Percentiles rank a stretch among this genome's conserved stretches.
phyloP scores from a whole-genome alignment of 2,329 filamentous ascomycete species.

The Ustulina deusta region DNA sequence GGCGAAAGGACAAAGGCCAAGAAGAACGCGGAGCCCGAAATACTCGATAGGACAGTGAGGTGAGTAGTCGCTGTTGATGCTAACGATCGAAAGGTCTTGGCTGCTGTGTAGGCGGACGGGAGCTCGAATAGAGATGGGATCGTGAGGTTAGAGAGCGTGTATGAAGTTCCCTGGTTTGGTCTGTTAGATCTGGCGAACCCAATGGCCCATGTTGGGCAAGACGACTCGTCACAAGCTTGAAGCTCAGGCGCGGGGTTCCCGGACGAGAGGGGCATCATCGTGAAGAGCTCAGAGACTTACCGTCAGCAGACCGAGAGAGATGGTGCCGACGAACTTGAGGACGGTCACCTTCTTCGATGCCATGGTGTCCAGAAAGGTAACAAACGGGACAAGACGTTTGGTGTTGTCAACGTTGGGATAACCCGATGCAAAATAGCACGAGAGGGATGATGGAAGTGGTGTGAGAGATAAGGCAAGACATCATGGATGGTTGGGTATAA shows the following conservation, averaged over 20 bases:
- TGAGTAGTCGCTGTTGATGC: slow-evolving; percentile 72
- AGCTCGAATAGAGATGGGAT: slow-evolving; percentile 85
- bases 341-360: slow-evolving; percentile 77
- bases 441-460: slow-evolving; percentile 19
- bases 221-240: not conserved
- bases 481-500: slow-evolving; percentile 20
- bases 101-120: slow-evolving; percentile 77
- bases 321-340: slow-evolving; percentile 92
- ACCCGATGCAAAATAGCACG: slow-evolving; percentile 2
- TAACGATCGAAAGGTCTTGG: slow-evolving; percentile 77
- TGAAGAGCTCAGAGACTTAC: slow-evolving; percentile 63
- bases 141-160: slow-evolving; percentile 81
- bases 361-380: slow-evolving; percentile 61
- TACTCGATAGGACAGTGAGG: slow-evolving; percentile 72
- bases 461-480: slow-evolving; percentile 24
- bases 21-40: slow-evolving; percentile 78
- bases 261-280: slow-evolving; percentile 40
- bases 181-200: slow-evolving; percentile 23
- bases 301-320: slow-evolving; percentile 88
- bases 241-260: slow-evolving; percentile 43
- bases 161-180: slow-evolving; percentile 81
- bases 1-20: slow-evolving; percentile 84
- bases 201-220: slow-evolving; percentile 15
- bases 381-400: slow-evolving; percentile 7
- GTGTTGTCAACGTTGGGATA: slow-evolving; percentile 8